Base-by-base conservation (phyloP, 306 rosid species). In the Medicago arabica region DNA sequence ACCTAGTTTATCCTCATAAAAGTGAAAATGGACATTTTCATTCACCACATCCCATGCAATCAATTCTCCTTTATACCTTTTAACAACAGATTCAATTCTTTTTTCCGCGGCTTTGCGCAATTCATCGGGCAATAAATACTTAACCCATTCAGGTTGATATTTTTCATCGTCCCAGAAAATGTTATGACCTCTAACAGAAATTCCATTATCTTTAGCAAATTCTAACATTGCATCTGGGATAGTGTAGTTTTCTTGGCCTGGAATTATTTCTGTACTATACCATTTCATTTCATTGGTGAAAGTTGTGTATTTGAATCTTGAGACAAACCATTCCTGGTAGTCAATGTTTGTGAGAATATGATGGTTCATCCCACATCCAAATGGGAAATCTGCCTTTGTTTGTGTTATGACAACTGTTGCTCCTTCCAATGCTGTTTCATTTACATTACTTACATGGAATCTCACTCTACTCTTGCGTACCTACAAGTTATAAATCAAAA, bases 21-120 rank as follows among this genome's bases (percentile, higher is more conserved):
- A 89, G 3, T 78, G 82, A 71, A 83, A 91, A 77, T 91, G 97
- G 8, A 91, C 82, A 85, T 89, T 87, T 81, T 91, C 95, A 77
- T 89, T 89, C 64, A 91, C 62, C 38, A 91, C 97, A 84, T 91
- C 97, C 97, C 95, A 91, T 69, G 91, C 89, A 78, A 89, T 91
- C 12, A 91, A 63, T 19, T 89, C 54, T 41, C 92, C 95, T 53
- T 61, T 82, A 73, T 91, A 89, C 59, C 91, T 87, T 59, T 88
- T 67, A 72, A 86, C 97, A 31, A 89, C 92, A 31, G 95, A 91
- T 4, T 76, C 41, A 4, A 91, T 72, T 85, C 95, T 85, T 40
- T 19, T 75, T 3, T 69, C 69, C 14, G 87, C 84, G 16, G 91
- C 95, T 51, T 19, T 62, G n/a, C 21, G 7, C 70, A 91, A 60